Evolutionary conservation across 257 asterid species (phyloP).

Genomic region (Fraxinus americana): DNA sequence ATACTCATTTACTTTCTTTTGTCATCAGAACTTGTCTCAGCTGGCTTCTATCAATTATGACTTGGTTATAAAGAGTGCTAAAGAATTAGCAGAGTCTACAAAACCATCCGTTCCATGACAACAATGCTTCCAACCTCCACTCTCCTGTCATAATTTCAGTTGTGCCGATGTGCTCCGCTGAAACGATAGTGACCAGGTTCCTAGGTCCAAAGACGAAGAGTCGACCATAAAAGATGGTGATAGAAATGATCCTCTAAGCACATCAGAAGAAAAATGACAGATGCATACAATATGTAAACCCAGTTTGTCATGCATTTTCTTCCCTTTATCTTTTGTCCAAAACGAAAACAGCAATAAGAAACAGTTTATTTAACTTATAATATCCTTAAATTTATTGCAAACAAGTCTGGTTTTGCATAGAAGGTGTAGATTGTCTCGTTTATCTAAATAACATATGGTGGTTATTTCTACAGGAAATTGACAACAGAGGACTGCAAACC

Average conservation of each 20-base stretch:
- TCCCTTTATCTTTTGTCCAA: background rate
- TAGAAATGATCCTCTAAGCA: background rate
- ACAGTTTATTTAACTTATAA: background rate
- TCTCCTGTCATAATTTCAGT: background rate
- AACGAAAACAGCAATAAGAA: background rate
- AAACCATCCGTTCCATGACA: conserved; percentile 30
- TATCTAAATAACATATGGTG: too few relatives aligned
- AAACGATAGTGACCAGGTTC: background rate
- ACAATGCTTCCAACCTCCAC: background rate
- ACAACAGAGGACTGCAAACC: too few relatives aligned
- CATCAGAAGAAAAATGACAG: background rate
- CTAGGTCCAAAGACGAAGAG: background rate
- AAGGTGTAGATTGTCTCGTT: background rate
- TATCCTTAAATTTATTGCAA: background rate
- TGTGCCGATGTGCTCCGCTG: background rate
- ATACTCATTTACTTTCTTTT: background rate
- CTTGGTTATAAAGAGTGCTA: conserved; percentile 58
- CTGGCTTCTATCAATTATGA: conserved; percentile 87
- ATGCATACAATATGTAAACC: background rate
- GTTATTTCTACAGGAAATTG: too few relatives aligned
- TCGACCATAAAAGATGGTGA: background rate
- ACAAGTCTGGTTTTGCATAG: background rate
- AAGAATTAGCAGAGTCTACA: conserved; percentile 50
- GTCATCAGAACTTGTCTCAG: conserved; percentile 77
- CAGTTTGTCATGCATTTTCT: background rate